Evolutionary conservation across 2,329 filamentous ascomycete species (phyloP).

Genomic region (Pseudocercospora macadamiae): DNA sequence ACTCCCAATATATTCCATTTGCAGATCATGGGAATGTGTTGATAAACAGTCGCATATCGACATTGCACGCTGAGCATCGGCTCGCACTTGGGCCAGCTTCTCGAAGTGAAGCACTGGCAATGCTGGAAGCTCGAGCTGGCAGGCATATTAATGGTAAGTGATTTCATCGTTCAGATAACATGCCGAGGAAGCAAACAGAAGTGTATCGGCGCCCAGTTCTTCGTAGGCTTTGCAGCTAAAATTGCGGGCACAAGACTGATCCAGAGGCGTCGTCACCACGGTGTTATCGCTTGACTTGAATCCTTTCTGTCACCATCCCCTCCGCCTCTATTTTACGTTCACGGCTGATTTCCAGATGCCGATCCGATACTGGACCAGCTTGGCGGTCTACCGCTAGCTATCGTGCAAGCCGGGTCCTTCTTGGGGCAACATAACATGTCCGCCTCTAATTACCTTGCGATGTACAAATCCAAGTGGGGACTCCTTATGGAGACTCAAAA

Average conservation of each 20-base stretch:
- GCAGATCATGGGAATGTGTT: constrained; percentile 35
- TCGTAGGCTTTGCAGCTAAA: not conserved
- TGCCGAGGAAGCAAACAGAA: too few species aligned
- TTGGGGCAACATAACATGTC: constrained; percentile 18
- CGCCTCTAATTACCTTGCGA: constrained; percentile 11
- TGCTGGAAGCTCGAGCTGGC: constrained; percentile 34
- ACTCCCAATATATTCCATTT: constrained; percentile 9
- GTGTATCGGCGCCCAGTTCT: too few species aligned
- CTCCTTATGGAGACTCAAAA: constrained; percentile 13
- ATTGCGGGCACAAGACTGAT: too few species aligned
- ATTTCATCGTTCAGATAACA: too few species aligned
- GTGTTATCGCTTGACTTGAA: too few species aligned
- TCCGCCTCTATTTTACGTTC: too few species aligned
- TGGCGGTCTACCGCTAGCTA: constrained; percentile 34
- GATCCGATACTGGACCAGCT: constrained; percentile 32
- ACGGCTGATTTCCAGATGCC: not conserved
- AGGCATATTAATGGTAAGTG: constrained; percentile 10
- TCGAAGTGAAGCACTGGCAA: constrained; percentile 30
- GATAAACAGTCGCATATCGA: constrained; percentile 34
- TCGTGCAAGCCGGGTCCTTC: constrained; percentile 32
- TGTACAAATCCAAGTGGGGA: constrained; percentile 12
- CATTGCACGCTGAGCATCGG: not conserved
- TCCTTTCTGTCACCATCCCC: too few species aligned
- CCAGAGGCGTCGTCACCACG: too few species aligned
- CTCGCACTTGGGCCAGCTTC: not conserved